Base-by-base conservation (phyloP, 768 basidiomycete genomes). In the Leucosporidium scottii region DNA sequence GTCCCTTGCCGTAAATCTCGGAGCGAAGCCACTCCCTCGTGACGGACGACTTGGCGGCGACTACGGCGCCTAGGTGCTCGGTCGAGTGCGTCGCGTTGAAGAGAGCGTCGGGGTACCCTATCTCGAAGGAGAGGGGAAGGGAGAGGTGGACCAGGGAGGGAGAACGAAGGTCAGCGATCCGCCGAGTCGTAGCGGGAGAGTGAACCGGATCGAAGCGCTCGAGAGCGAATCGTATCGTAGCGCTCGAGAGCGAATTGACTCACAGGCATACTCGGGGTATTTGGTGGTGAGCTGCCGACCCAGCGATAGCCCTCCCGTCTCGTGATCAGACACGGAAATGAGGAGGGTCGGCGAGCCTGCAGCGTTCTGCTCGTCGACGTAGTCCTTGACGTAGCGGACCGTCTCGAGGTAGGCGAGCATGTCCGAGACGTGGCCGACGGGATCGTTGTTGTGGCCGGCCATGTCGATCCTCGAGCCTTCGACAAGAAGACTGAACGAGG, bases 281-380 rank as follows among this genome's bases (percentile, higher is more conserved):
- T 27, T 50, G n/a, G 62, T 44, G 0, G 50, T 49, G 7, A 77
- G 65, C 39, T 76, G 75, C 13, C 71, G 34, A 1, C 74, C 76
- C 8, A 76, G 63, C 3, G 73, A n/a, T 5, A 77, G 34, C 0
- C 76, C 76, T 25, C 76, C 76, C 15, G 76, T 76, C 61, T 76
- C 75, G 59, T 77, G 75, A 48, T 76, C 76, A 5, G 70, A 68
- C 3, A 75, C 73, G n/a, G 69, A 71, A 60, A 77, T 63, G 39
- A 77, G 36, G 48, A 75, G 25, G 15, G 75, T 74, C 48, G 67
- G 65, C 8, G 53, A 65, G 6, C 74, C 71, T 12, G 59, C 55
- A 17, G 66, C 65, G 54, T 74, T 74, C 28, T 70, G 59, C 6
- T 59, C 27, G 13, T 60, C 50, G 25, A 75, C 73, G 57, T 65